Evolutionary conservation across 768 basidiomycete genomes (phyloP).

Genomic region (Xanthoconium purpureum): DNA sequence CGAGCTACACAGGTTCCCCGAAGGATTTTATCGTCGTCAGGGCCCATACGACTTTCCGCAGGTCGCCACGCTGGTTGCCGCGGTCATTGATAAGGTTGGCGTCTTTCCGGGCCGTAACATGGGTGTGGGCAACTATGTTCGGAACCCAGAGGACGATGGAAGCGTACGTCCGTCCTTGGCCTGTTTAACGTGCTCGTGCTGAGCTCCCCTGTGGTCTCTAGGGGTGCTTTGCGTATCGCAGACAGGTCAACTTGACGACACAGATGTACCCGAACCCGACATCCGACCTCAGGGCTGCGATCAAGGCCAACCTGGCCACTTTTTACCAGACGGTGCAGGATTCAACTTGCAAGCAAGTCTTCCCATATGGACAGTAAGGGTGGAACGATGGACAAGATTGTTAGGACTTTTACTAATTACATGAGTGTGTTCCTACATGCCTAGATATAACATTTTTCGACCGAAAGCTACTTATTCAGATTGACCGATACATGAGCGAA

Average conservation of each 20-base stretch:
- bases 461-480: no score
- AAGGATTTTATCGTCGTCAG: constrained; percentile 19
- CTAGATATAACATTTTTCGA: no score
- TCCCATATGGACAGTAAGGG: constrained; percentile 6
- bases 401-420: no score
- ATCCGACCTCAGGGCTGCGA: constrained; percentile 14
- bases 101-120: neutral
- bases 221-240: no score
- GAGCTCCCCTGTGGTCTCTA: no score
- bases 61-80: neutral
- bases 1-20: constrained; percentile 15
- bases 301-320: constrained; percentile 16
- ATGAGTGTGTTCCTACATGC: no score
- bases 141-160: neutral
- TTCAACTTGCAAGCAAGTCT: constrained; percentile 11
- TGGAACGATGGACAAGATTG: no score
- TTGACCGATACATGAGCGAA: no score
- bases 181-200: no score
- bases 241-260: no score
- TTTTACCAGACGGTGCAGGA: constrained; percentile 9
- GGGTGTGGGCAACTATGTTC: neutral
- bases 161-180: neutral
- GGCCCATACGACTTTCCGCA: constrained; percentile 5
- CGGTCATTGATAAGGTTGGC: neutral
- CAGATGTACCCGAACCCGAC: constrained; percentile 19